A percentile compares a stretch with the other conserved stretches of the same genome.
Conservation (phyloP, 345 rosid species). For the Syzygium grande region DNA sequence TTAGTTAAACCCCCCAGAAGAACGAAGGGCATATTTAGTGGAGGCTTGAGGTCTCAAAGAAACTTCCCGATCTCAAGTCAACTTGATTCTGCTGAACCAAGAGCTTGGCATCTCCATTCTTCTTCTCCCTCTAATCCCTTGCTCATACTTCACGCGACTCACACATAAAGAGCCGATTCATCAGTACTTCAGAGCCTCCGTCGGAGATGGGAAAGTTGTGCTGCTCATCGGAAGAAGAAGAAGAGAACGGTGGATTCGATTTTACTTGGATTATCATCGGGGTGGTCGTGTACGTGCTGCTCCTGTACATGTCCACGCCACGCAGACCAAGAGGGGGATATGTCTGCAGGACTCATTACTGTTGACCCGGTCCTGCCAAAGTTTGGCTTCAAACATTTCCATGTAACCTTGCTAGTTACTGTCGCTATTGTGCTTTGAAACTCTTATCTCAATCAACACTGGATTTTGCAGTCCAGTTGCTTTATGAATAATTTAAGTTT, state of each 20-base stretch:
- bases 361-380: not conserved
- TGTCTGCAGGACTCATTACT: conserved; percentile 12
- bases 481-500: not conserved
- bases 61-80: not conserved
- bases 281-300: conserved; percentile 24
- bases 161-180: not conserved
- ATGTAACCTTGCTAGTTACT: not conserved
- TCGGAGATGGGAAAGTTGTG: conserved; percentile 26
- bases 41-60: not conserved
- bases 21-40: not conserved
- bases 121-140: not conserved
- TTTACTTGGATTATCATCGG: conserved; percentile 12
- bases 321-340: conserved; percentile 12
- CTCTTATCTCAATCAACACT: not conserved
- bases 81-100: not conserved
- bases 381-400: not conserved
- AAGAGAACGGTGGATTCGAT: conserved; percentile 1
- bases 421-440: not conserved
- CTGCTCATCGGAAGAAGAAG: conserved; percentile 13
- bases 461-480: not conserved
- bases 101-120: not conserved
- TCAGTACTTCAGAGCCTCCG: not conserved
- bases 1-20: not conserved
- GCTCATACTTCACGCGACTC: not conserved
- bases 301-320: conserved; percentile 26